These are phyloP conservation scores for Arthroderma sp. DNA, from an alignment of 2,329 filamentous ascomycete genomes.

Conservation along the genomic window DNA sequence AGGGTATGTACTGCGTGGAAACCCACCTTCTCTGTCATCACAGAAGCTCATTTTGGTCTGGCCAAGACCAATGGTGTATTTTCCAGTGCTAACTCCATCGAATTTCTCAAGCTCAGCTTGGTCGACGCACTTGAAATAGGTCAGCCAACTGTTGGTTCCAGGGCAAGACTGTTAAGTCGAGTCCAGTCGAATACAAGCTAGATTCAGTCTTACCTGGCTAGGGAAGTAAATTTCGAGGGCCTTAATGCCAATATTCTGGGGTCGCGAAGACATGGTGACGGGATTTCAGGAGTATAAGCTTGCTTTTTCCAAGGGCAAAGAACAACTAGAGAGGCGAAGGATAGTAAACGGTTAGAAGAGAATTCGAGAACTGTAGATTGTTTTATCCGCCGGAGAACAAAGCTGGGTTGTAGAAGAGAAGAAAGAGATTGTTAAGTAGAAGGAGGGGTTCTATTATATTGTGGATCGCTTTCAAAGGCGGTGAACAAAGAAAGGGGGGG, in stretches of 20 bases:
- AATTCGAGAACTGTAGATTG: no score
- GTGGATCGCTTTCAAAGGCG: no score
- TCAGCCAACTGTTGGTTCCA: constrained; percentile 4
- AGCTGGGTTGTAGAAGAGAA: no score
- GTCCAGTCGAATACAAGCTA: neutral
- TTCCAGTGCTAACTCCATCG: constrained; percentile 67
- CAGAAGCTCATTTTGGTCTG: constrained; percentile 91
- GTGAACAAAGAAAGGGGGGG: no score
- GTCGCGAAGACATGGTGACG: constrained; percentile 55
- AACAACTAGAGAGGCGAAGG: no score
- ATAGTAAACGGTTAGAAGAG: no score
- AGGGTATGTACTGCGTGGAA: neutral
- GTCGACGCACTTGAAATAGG: constrained; percentile 56
- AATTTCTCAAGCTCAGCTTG: constrained; percentile 74
- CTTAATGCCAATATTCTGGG: constrained; percentile 83
- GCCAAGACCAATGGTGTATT: constrained; percentile 83
- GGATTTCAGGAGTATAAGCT: neutral
- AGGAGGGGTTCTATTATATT: no score
- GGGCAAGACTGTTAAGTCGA: neutral
- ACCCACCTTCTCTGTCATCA: constrained; percentile 70
- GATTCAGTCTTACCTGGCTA: constrained; percentile 52
- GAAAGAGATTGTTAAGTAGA: no score
- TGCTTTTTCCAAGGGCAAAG: no score
- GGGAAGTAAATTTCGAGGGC: constrained; percentile 86
- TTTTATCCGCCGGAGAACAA: no score